A percentile compares a stretch with the other conserved stretches of the same genome.
Conservation (phyloP, 2,329 filamentous ascomycete species). For the Pezicula radicicola region DNA sequence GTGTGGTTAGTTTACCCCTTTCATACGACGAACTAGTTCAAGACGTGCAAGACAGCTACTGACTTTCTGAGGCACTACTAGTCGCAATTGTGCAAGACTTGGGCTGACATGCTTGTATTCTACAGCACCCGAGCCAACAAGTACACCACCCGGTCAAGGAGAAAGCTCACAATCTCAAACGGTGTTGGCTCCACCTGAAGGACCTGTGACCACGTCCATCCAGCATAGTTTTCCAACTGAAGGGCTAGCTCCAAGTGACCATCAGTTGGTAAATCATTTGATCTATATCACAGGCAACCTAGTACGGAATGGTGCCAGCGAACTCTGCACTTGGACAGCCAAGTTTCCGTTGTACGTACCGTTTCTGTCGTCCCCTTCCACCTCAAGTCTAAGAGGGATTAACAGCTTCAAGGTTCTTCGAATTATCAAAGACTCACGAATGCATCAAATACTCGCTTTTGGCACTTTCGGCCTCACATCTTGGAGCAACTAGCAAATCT, state of each 20-base stretch:
- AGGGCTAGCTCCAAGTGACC: background rate
- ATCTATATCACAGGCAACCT: background rate
- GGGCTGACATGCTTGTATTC: background rate
- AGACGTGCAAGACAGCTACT: background rate
- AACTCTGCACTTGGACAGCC: background rate
- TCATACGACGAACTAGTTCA: background rate
- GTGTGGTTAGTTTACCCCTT: background rate
- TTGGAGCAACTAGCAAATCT: background rate
- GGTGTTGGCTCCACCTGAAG: background rate
- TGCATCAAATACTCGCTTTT: background rate
- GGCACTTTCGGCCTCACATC: background rate
- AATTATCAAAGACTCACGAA: background rate
- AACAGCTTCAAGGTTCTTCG: background rate
- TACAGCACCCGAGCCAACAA: background rate
- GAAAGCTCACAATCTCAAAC: background rate
- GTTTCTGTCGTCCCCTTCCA: background rate
- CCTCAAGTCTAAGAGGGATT: background rate
- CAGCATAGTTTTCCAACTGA: background rate
- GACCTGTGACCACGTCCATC: background rate
- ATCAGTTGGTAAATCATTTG: background rate
- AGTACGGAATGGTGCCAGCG: background rate
- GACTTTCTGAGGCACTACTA: background rate
- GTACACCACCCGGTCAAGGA: background rate
- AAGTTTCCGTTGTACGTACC: background rate
- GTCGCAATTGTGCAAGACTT: background rate